A percentile compares a stretch with the other conserved stretches of the same genome.
Conservation (phyloP, 345 rosid species). For the Eucalyptus erythrocorys region DNA sequence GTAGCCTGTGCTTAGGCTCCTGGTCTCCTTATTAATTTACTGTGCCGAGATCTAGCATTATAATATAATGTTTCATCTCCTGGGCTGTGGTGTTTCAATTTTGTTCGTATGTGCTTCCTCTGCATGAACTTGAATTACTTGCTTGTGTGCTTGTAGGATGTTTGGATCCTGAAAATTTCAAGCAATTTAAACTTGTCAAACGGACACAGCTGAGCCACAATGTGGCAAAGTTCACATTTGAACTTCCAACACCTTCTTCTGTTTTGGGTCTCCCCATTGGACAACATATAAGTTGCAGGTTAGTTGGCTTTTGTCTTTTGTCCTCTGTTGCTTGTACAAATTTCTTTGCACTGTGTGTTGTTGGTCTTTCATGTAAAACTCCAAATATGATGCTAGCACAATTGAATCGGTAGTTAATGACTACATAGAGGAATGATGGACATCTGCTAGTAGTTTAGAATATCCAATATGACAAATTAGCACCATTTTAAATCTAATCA, state of each 20-base stretch:
- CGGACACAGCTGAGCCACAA: conserved; percentile 78
- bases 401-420: not conserved
- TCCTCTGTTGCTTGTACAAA: not conserved
- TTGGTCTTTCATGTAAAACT: not conserved
- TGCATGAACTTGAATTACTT: not conserved
- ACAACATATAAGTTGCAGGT: conserved; percentile 98
- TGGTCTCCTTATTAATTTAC: not conserved
- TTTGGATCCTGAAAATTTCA: conserved; percentile 85
- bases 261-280: conserved; percentile 97
- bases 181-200: conserved; percentile 85
- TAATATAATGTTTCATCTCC: not conserved
- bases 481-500: not conserved
- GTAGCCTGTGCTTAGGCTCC: not conserved
- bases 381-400: not conserved
- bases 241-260: conserved; percentile 65
- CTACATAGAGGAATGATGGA: not conserved
- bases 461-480: not conserved
- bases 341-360: not conserved
- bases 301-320: not conserved
- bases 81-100: not conserved
- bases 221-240: conserved; percentile 86
- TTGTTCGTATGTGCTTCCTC: not conserved
- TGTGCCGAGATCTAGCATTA: not conserved
- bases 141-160: conserved; percentile 27
- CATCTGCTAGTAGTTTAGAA: not conserved